A percentile compares a stretch with the other conserved stretches of the same genome.
These are phyloP conservation scores for Clarireedia sp. DNA, from an alignment of 2,329 filamentous ascomycete species.

Conservation along the genomic window DNA sequence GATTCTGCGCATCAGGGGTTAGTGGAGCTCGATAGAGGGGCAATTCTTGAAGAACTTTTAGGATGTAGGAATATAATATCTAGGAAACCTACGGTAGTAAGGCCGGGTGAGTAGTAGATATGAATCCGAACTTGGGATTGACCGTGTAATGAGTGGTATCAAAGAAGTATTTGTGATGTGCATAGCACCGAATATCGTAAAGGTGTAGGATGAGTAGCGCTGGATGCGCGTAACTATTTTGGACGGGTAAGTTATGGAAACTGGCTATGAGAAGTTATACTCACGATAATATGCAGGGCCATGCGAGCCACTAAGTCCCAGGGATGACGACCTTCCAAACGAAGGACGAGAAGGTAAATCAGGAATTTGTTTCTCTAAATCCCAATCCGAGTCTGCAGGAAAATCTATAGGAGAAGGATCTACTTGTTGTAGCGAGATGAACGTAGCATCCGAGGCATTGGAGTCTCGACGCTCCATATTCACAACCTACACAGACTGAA, in stretches of 20 bases:
- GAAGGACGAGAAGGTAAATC: conserved; percentile 34
- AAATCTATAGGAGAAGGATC: conserved; percentile 74
- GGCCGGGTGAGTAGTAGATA: conserved; percentile 88
- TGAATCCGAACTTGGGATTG: conserved; percentile 66
- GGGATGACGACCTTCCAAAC: conserved; percentile 29
- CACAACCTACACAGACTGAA: neutral
- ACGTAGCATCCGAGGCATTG: conserved; percentile 44
- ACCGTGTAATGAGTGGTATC: conserved; percentile 66
- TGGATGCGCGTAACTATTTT: conserved; percentile 64
- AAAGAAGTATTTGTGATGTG: conserved; percentile 78
- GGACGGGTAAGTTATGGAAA: neutral
- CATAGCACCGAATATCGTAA: conserved; percentile 65
- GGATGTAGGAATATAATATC: neutral
- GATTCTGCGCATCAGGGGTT: conserved; percentile 35
- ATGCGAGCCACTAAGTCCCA: conserved; percentile 55
- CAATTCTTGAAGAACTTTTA: no score
- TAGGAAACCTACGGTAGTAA: conserved; percentile 70
- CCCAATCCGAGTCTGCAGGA: conserved; percentile 42
- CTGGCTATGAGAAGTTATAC: conserved; percentile 24
- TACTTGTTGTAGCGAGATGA: conserved; percentile 64
- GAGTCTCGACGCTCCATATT: conserved; percentile 25
- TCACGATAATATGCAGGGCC: conserved; percentile 69
- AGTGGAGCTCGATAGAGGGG: conserved; percentile 29
- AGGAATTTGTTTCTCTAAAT: conserved; percentile 35
- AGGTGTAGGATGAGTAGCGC: conserved; percentile 82